These are phyloP conservation scores for Phaeophleospora eucalypticola DNA, from an alignment of 2,329 filamentous ascomycete genomes.

Conservation along the genomic window DNA sequence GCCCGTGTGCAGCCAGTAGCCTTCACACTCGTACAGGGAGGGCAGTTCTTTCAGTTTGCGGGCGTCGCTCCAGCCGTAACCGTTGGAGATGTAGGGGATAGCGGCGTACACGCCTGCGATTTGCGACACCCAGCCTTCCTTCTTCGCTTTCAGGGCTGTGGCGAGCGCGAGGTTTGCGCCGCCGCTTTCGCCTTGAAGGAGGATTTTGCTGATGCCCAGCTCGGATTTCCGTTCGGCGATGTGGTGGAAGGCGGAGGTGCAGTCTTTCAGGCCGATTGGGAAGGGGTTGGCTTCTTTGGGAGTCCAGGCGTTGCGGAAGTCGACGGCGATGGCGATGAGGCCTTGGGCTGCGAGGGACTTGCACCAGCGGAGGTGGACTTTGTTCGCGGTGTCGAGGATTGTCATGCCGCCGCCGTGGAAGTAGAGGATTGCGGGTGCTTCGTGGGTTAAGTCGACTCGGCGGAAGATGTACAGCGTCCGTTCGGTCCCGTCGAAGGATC, in stretches of 20 bases:
- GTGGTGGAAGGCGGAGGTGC: conserved; percentile 24
- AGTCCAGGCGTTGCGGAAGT: conserved; percentile 34
- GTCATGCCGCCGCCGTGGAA: conserved; percentile 32
- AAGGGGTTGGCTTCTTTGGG: conserved; percentile 25
- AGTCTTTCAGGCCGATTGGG: conserved; percentile 31
- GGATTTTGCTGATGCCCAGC: conserved; percentile 25
- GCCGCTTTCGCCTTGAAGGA: conserved; percentile 31
- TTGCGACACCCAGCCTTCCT: conserved; percentile 27
- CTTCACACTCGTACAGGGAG: conserved; percentile 27
- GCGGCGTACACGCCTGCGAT: conserved; percentile 28
- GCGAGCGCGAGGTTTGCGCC: conserved; percentile 30
- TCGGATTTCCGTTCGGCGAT: conserved; percentile 20
- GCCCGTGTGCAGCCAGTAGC: conserved; percentile 21
- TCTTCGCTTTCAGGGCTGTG: conserved; percentile 26
- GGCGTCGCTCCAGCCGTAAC: conserved; percentile 16
- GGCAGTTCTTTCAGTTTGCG: conserved; percentile 25
- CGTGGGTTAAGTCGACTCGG: too few relatives aligned
- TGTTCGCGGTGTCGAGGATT: conserved; percentile 17
- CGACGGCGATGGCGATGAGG: conserved; percentile 25
- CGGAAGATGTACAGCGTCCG: not conserved
- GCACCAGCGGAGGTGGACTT: conserved; percentile 26
- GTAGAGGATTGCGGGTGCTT: conserved; percentile 29
- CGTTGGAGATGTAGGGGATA: conserved; percentile 27
- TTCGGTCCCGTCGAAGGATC: conserved; percentile 14
- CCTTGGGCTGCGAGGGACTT: conserved; percentile 25